These are phyloP conservation scores for Seminavis robusta DNA, from an alignment of 108 stramenopile genomes.

Conservation along the genomic window DNA sequence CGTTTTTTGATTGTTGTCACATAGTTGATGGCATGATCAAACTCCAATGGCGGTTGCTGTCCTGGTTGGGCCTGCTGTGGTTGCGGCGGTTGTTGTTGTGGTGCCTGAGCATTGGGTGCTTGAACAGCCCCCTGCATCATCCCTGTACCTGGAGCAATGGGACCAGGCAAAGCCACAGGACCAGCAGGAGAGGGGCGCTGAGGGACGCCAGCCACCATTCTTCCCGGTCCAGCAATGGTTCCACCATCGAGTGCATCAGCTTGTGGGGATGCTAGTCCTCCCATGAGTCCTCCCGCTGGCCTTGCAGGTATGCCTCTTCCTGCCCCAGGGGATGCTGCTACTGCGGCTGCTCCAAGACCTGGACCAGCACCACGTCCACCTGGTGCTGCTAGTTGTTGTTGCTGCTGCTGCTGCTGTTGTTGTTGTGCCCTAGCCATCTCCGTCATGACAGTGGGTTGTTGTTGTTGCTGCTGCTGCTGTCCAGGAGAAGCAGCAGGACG, in stretches of 20 bases:
- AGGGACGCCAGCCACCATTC: too few species aligned
- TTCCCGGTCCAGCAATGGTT: too few species aligned
- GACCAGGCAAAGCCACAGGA: too few species aligned
- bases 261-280: too few species aligned
- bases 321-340: too few species aligned
- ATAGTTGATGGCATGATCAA: constrained; percentile 99
- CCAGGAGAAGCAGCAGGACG: too few species aligned
- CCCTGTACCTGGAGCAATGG: constrained; percentile 2
- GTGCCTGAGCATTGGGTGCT: neutral
- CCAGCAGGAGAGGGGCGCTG: too few species aligned
- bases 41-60: constrained; percentile 82
- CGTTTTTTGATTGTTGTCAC: constrained; percentile 96
- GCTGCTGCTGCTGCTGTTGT: constrained; percentile 13
- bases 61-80: neutral
- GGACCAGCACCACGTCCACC: too few species aligned
- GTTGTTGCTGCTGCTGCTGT: constrained; percentile 21
- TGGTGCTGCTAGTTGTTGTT: constrained; percentile 1
- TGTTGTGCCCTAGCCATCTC: constrained; percentile 1
- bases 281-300: too few species aligned
- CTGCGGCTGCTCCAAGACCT: too few species aligned
- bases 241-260: too few species aligned
- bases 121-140: neutral
- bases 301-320: too few species aligned
- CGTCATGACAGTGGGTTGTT: constrained; percentile 5
- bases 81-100: constrained; percentile 18